Percentiles rank a stretch among this genome's conserved stretches.
These are phyloP conservation scores for Xylariaceae sp. DNA, from an alignment of 2,329 filamentous ascomycete species.

Conservation along the genomic window DNA sequence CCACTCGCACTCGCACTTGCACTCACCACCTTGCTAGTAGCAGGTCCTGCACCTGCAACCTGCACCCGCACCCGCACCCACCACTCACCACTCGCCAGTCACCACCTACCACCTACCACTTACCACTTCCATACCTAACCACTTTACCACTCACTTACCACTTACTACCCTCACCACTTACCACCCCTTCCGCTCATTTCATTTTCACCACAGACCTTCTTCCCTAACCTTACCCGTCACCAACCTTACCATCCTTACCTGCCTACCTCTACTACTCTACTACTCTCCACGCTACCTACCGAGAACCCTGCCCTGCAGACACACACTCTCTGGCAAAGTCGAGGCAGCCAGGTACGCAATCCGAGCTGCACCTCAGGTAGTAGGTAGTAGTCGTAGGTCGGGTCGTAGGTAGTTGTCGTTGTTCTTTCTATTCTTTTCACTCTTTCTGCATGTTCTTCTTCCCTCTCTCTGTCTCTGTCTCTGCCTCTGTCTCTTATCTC, in stretches of 20 bases:
- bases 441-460: slow-evolving; percentile 6
- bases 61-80: too few species aligned
- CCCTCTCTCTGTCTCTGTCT: slow-evolving; percentile 11
- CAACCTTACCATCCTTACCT: background rate
- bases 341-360: background rate
- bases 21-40: background rate
- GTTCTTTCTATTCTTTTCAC: background rate
- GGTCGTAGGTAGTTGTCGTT: background rate
- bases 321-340: background rate
- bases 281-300: background rate
- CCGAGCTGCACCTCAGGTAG: background rate
- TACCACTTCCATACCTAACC: too few species aligned
- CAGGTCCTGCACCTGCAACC: too few species aligned
- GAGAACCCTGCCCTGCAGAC: background rate
- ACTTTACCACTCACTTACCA: too few species aligned
- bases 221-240: background rate
- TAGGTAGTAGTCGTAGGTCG: background rate
- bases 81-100: background rate
- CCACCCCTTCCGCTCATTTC: background rate
- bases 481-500: slow-evolving; percentile 5
- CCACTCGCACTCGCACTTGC: background rate
- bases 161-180: background rate
- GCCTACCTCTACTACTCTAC: background rate
- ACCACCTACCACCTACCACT: too few species aligned
- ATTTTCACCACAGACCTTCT: background rate